phyloP scores from a whole-genome alignment of 345 rosid species.

The Psidium guajava region DNA sequence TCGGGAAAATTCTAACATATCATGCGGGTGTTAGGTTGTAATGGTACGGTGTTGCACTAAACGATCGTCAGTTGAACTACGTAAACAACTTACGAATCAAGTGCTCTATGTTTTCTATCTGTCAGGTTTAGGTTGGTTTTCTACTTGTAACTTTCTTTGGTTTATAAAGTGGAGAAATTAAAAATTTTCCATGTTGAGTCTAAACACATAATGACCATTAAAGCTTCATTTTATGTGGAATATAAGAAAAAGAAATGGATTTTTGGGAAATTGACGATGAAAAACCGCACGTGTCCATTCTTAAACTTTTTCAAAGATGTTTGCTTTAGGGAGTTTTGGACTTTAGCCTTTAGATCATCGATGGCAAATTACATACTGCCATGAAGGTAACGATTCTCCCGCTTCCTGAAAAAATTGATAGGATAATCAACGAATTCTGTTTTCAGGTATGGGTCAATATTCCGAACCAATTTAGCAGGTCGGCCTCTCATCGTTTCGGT shows the following conservation, averaged over 20 bases:
- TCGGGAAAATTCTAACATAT: no score
- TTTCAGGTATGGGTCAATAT: slow-evolving; percentile 10
- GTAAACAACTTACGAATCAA: neutral
- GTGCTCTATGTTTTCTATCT: neutral
- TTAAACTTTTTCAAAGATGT: neutral
- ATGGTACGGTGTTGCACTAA: neutral
- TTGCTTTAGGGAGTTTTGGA: neutral
- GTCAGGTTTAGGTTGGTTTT: neutral
- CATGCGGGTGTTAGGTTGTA: neutral
- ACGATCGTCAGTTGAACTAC: neutral
- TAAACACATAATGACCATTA: neutral
- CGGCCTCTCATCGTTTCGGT: slow-evolving; percentile 4
- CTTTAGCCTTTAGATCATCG: no score
- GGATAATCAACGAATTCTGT: neutral
- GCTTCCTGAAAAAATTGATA: neutral
- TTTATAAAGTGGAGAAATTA: neutral
- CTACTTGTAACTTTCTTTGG: neutral
- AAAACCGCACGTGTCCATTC: neutral
- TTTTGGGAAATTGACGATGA: neutral
- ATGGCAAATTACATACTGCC: neutral
- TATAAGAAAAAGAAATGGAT: neutral
- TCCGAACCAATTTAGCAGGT: slow-evolving; percentile 6
- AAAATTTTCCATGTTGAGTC: neutral
- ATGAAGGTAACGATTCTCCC: neutral
- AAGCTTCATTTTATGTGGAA: neutral